A percentile compares a stretch with the other conserved stretches of the same genome.
Conservation (phyloP, 2,329 filamentous ascomycete genomes). For the Sporothrix curviconia region DNA sequence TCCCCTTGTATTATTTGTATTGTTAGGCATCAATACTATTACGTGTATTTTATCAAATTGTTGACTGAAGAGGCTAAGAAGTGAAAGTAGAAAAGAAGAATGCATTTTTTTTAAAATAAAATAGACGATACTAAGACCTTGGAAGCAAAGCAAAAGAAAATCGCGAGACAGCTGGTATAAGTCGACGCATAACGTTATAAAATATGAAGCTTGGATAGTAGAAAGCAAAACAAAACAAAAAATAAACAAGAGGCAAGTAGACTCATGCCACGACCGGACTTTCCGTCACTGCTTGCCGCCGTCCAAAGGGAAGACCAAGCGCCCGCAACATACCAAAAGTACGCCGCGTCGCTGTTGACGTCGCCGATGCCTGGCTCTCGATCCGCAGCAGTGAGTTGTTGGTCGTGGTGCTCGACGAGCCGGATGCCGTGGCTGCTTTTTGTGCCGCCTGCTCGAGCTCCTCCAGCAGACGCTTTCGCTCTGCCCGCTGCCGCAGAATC, state of each 20-base stretch:
- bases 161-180: neutral
- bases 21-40: too few species aligned
- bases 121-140: neutral
- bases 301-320: neutral
- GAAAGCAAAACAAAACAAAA: neutral
- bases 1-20: too few species aligned
- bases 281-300: neutral
- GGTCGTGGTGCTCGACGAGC: conserved; percentile 6
- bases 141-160: neutral
- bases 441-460: conserved; percentile 16
- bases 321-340: conserved; percentile 1
- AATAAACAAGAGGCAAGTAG: too few species aligned
- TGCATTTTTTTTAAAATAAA: neutral
- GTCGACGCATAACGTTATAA: too few species aligned
- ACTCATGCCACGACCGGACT: neutral
- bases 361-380: neutral
- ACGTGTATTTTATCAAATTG: too few species aligned
- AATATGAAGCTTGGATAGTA: too few species aligned
- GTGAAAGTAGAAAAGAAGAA: neutral
- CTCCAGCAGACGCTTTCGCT: conserved; percentile 19
- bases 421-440: neutral
- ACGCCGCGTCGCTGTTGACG: neutral
- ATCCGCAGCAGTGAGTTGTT: conserved; percentile 6
- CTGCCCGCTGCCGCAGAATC: conserved; percentile 26
- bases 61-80: too few species aligned